Evolutionary conservation across 257 asterid species (phyloP).

Genomic region (Nicotiana tabacum): DNA sequence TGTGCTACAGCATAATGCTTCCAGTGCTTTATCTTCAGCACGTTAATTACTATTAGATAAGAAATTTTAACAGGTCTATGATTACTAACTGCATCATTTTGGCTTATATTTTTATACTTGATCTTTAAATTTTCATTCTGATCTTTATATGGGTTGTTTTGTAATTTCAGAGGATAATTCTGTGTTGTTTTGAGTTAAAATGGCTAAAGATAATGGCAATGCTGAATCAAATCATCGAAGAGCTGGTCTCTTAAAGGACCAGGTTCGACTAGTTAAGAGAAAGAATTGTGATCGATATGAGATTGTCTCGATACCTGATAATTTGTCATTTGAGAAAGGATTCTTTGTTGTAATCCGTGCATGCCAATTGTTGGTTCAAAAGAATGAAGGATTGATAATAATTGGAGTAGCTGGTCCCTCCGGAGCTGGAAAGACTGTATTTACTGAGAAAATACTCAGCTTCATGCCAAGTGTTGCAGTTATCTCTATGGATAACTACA

Average conservation of each 20-base stretch:
- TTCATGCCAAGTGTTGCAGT: constrained; percentile 91
- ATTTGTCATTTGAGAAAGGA: constrained; percentile 92
- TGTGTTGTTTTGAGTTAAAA: constrained; percentile 16
- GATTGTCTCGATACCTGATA: constrained; percentile 58
- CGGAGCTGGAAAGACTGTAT: constrained; percentile 92
- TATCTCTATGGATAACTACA: constrained; percentile 97
- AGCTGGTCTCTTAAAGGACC: constrained; percentile 86
- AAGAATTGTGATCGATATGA: constrained; percentile 76
- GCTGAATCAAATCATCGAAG: constrained; percentile 47
- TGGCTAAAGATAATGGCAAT: constrained; percentile 45
- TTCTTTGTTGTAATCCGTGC: constrained; percentile 89
- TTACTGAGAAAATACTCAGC: constrained; percentile 61
- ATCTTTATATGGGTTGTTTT: neutral
- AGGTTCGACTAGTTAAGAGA: constrained; percentile 74
- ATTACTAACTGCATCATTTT: neutral
- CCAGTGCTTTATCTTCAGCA: neutral
- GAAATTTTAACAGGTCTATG: neutral
- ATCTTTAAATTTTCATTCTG: neutral
- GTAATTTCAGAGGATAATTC: constrained; percentile 30
- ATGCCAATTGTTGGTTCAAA: constrained; percentile 78
- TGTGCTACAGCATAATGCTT: neutral
- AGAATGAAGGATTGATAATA: constrained; percentile 76
- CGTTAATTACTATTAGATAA: neutral
- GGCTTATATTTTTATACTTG: neutral
- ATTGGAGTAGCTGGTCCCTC: constrained; percentile 97